These are phyloP conservation scores for Globisporangium parvum DNA, from an alignment of 352 stramenopile genomes.

Conservation along the genomic window DNA sequence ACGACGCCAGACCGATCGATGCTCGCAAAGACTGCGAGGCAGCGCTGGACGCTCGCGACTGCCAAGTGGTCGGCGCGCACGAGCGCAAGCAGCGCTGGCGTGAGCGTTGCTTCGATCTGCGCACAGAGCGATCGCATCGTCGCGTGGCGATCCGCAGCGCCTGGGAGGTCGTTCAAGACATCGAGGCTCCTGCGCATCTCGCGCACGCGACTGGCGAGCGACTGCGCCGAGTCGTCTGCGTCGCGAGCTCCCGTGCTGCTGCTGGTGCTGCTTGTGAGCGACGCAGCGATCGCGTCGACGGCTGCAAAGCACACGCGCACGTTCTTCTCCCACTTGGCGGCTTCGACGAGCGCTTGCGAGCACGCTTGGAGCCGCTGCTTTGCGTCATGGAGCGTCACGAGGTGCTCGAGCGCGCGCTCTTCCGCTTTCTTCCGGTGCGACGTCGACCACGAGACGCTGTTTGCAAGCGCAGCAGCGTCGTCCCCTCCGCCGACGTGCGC, in stretches of 20 bases:
- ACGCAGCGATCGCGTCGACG: conserved; percentile 28
- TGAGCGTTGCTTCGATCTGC: conserved; percentile 51
- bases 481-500: conserved; percentile 15
- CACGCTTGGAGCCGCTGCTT: conserved; percentile 59
- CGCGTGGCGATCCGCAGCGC: conserved; percentile 40
- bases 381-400: conserved; percentile 65
- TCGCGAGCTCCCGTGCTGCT: neutral
- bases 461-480: neutral
- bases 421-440: conserved; percentile 15
- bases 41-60: conserved; percentile 35
- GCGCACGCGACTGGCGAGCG: conserved; percentile 39
- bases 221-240: conserved; percentile 2
- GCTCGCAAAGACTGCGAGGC: conserved; percentile 44
- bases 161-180: conserved; percentile 55
- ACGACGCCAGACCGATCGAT: conserved; percentile 38
- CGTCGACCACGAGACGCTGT: conserved; percentile 2
- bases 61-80: conserved; percentile 38
- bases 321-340: conserved; percentile 59
- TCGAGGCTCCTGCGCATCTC: conserved; percentile 65
- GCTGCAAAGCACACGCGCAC: conserved; percentile 40
- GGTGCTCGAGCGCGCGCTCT: conserved; percentile 38
- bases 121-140: conserved; percentile 43
- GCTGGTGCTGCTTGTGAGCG: neutral
- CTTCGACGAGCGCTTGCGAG: conserved; percentile 62
- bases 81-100: conserved; percentile 31